These are phyloP conservation scores for Coemansia sp. DNA, from an alignment of 371 early-diverging fungal genomes.

Conservation along the genomic window DNA sequence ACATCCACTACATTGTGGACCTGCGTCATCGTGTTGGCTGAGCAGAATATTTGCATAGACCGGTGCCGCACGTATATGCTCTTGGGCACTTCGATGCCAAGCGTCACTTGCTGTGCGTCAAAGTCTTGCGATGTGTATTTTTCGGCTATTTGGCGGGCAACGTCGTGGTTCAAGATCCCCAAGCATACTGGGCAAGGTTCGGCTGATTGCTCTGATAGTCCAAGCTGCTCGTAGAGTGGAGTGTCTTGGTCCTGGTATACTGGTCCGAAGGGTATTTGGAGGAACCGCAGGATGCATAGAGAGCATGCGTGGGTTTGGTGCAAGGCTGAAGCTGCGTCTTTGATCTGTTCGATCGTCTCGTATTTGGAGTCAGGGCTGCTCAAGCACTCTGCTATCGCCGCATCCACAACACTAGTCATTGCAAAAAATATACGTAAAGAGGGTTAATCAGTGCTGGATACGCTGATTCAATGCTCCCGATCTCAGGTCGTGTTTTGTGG, in stretches of 20 bases:
- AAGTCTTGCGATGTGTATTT: conserved; percentile 15
- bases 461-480: too few relatives aligned
- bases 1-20: conserved; percentile 4
- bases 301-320: conserved; percentile 6
- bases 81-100: conserved; percentile 39
- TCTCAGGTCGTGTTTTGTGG: too few relatives aligned
- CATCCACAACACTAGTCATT: neutral
- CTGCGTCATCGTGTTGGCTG: neutral
- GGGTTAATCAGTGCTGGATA: too few relatives aligned
- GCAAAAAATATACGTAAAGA: neutral
- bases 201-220: neutral
- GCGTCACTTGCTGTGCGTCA: conserved; percentile 11
- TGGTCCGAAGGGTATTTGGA: conserved; percentile 16
- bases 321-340: conserved; percentile 5
- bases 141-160: conserved; percentile 1
- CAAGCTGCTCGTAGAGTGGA: neutral
- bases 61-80: conserved; percentile 34
- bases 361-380: neutral
- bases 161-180: conserved; percentile 7
- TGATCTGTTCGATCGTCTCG: neutral
- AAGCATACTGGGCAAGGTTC: conserved; percentile 29
- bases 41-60: conserved; percentile 17
- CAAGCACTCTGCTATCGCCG: neutral
- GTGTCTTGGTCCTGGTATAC: conserved; percentile 9
- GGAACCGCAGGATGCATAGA: conserved; percentile 28